Evolutionary conservation across 345 rosid species (phyloP), one percentile per base, ranked within the genome.

Genomic region (Brassica carinata): DNA sequence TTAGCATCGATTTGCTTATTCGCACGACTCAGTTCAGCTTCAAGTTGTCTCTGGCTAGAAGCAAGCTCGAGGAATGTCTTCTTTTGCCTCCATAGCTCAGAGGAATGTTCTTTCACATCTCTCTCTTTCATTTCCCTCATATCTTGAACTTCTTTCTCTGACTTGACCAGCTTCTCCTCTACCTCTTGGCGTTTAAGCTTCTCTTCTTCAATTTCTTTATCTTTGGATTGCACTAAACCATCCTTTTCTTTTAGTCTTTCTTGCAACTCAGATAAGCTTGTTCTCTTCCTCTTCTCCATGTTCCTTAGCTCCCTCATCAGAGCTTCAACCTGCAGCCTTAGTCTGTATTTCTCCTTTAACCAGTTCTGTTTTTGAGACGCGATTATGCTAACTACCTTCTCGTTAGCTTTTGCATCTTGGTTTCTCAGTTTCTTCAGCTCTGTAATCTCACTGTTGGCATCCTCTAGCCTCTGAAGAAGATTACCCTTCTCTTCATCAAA

Each of bases 51-150:
- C 82, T 96, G 99, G 79, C 87, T 92, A 1, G 99, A 96, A 59
- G 90, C 97, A 19, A 96, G 86, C 90, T 96, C 99, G 30, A 96
- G 88, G 61, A 96, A 93, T 67, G 98, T 91, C 53, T 94, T 92
- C 71, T 92, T 96, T 76, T 89, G 98, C 87, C 86, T 93, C 95
- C 92, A 85, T 31, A 93, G 76, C 86, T 90, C 96, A 38, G 85
- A 77, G 0, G 91, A 86, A 82, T 94, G 91, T 80, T 88, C 97
- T 67, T 89, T 88, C 70, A 89, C 90, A 74, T 83, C 86, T 23
- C 78, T 86, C 85, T 83, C 89, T 4, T 84, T 83, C 1, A 80
- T 73, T 79, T 90, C 93, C 83, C 86, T 90, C 76, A 89, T 64
- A 17, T 91, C 96, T 67, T 87, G 86, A 14, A 78, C 85, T 64